Conservation (phyloP, 2,329 filamentous ascomycete genomes). For the Claviceps spartinae region DNA sequence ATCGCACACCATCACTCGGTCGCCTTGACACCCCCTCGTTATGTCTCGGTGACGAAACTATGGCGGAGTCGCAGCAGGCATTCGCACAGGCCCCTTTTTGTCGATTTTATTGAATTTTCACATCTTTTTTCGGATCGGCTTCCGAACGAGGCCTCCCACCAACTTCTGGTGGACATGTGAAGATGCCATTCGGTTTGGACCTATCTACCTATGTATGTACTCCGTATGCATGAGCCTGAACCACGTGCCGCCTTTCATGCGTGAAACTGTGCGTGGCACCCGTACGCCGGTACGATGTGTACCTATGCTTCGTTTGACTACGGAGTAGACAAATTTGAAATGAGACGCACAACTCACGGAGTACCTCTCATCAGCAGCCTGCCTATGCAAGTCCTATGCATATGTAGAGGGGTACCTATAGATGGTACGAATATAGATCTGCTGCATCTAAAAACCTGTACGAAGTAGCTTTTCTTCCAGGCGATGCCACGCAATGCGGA, state of each 20-base stretch:
- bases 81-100: neutral
- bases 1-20: too few species aligned
- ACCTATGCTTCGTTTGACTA: too few species aligned
- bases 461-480: neutral
- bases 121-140: slow-evolving; percentile 4
- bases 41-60: neutral
- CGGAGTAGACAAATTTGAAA: neutral
- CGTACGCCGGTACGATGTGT: neutral
- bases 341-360: neutral
- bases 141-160: slow-evolving; percentile 6
- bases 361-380: neutral
- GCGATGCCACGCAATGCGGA: neutral
- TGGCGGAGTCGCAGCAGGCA: neutral
- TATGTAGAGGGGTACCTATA: too few species aligned
- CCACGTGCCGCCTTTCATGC: neutral
- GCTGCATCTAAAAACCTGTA: neutral
- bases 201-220: too few species aligned
- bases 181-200: neutral
- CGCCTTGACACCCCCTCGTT: neutral
- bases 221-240: neutral
- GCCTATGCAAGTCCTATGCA: too few species aligned
- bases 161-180: neutral
- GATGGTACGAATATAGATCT: neutral
- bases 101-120: neutral
- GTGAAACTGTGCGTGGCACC: neutral